phyloP scores from a whole-genome alignment of 2,329 filamentous ascomycete species.

The Chaetomiaceae sp. region DNA sequence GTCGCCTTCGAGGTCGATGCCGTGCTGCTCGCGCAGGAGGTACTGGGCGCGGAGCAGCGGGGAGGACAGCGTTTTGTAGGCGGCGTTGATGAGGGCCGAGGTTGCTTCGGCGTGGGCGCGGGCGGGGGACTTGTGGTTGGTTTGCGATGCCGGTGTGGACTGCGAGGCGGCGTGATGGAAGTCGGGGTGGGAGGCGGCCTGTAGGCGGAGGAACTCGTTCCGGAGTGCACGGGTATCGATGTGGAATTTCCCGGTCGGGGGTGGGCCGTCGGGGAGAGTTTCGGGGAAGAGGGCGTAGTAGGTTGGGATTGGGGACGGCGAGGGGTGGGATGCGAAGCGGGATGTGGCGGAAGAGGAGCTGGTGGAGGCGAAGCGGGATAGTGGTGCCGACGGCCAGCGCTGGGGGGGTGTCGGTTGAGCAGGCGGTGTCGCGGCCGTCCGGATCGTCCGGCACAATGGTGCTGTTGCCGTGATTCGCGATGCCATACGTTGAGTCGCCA shows the following conservation, averaged over 20 bases:
- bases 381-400: not conserved
- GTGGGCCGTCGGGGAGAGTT: constrained; percentile 72
- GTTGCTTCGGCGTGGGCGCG: constrained; percentile 61
- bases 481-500: not conserved
- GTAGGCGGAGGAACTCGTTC: constrained; percentile 80
- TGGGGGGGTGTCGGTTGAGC: not conserved
- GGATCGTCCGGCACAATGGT: not conserved
- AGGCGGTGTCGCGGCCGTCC: not conserved
- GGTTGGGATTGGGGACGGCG: constrained; percentile 13
- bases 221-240: constrained; percentile 68
- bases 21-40: constrained; percentile 64
- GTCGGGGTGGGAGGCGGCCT: constrained; percentile 73
- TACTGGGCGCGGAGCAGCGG: constrained; percentile 87
- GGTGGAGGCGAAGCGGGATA: constrained; percentile 5
- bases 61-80: constrained; percentile 77
- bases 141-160: not conserved
- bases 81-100: constrained; percentile 84
- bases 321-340: not conserved
- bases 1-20: constrained; percentile 74
- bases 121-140: constrained; percentile 28
- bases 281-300: constrained; percentile 86
- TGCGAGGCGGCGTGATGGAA: constrained; percentile 41
- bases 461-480: not conserved
- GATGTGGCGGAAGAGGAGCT: constrained; percentile 1
- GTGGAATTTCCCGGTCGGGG: constrained; percentile 69